Evolutionary conservation across 352 stramenopile genomes (phyloP), one percentile per base, ranked within the genome.

Genomic region (Thraustotheca clavata): DNA sequence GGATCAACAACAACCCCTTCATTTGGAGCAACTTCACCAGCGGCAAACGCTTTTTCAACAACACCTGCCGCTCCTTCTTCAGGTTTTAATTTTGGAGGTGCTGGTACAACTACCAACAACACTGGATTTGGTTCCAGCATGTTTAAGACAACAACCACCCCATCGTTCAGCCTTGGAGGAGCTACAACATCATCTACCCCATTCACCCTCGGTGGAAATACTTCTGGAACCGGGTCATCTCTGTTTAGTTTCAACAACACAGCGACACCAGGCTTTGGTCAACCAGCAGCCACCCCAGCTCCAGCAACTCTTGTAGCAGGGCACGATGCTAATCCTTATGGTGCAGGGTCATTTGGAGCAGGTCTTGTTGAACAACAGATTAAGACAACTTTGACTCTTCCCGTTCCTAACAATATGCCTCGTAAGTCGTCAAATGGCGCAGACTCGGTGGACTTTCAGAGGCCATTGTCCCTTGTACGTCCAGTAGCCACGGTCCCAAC

Each of bases 331-430:
- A 76, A 85, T 54, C 80, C 79, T 9, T 89, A 87, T 59, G 79
- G 77, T n/a, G 63, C 73, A 4, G 77, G 76, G 11, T 71, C 72
- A 12, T 82, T 77, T 55, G 77, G 77, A 48, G 75, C 72, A 3
- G 77, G 77, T 6, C 63, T 83, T 2, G 62, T 90, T 6, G 79
- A 90, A 39, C 67, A 82, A 34, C 75, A 74, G 60, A 76, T 86
- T 34, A 83, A 86, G 67, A 75, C 77, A 1, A 76, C 77, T 0
- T 57, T 89, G 29, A 78, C 84, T 39, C 47, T 83, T 24, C 55
- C 55, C 2, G 55, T 63, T 14, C 35, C 39, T 5, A 16, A 52
- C 43, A 31, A 24, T 24, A 14, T 52, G 43, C 43, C 43, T 24
- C 43, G 43, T 2, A n/a, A n/a, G n/a, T n/a, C n/a, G n/a, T 2